Conservation (phyloP, 345 rosid genomes). For the Salix arbutifolia region DNA sequence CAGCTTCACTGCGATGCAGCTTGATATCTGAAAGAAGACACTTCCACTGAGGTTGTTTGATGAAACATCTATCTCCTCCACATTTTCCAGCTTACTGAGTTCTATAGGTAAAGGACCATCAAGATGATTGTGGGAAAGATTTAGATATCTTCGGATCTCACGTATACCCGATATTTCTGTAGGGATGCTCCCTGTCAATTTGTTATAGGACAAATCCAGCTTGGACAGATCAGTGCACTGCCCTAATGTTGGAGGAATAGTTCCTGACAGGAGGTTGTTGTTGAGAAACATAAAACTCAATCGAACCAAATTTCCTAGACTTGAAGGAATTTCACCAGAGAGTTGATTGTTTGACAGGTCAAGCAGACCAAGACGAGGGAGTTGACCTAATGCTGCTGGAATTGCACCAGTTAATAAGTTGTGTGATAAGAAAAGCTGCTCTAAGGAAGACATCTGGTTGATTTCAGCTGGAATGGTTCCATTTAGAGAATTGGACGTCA, state of each 20-base stretch:
- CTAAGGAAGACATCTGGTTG: slow-evolving; percentile 23
- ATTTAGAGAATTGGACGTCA: slow-evolving; percentile 38
- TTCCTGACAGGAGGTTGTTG: slow-evolving; percentile 49
- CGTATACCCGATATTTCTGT: slow-evolving; percentile 29
- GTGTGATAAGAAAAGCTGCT: slow-evolving; percentile 41
- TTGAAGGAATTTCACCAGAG: slow-evolving; percentile 40
- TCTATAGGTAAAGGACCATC: slow-evolving; percentile 49
- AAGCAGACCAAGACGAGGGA: slow-evolving; percentile 34
- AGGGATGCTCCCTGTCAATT: slow-evolving; percentile 44
- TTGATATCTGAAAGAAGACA: slow-evolving; percentile 40
- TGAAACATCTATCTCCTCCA: slow-evolving; percentile 51
- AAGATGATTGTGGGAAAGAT: slow-evolving; percentile 44
- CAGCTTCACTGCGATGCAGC: slow-evolving; percentile 37
- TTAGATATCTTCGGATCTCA: slow-evolving; percentile 39
- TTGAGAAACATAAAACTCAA: slow-evolving; percentile 35
- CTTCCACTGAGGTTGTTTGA: slow-evolving; percentile 42
- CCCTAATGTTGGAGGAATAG: slow-evolving; percentile 39
- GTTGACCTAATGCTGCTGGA: slow-evolving; percentile 35
- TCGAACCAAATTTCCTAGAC: slow-evolving; percentile 31
- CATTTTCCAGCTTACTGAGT: slow-evolving; percentile 50
- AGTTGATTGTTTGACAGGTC: slow-evolving; percentile 46
- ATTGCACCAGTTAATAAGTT: slow-evolving; percentile 37
- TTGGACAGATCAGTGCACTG: slow-evolving; percentile 32
- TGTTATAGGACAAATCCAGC: slow-evolving; percentile 47
- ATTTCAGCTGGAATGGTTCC: slow-evolving; percentile 36